Percentiles rank a stretch among this genome's conserved stretches.
Conservation (phyloP, 2,329 filamentous ascomycete genomes). For the Pyricularia sp. region DNA sequence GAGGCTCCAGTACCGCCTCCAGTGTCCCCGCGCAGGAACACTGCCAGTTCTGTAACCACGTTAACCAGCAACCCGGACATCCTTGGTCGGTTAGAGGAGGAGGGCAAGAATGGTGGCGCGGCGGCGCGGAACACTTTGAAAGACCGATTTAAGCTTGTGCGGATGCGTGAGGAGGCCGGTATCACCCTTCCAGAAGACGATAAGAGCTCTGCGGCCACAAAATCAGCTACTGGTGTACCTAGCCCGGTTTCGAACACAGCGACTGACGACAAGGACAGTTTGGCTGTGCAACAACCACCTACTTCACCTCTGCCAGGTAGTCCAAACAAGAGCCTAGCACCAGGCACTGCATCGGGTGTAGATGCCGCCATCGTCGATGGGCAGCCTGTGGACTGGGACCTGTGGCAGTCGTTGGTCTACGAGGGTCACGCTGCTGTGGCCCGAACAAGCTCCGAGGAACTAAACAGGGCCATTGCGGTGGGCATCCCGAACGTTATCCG, state of each 20-base stretch:
- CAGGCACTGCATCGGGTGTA: slow-evolving; percentile 77
- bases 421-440: slow-evolving; percentile 85
- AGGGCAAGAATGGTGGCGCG: slow-evolving; percentile 30
- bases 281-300: slow-evolving; percentile 20
- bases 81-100: slow-evolving; percentile 67
- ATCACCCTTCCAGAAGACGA: slow-evolving; percentile 46
- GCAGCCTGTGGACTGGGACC: slow-evolving; percentile 85
- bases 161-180: slow-evolving; percentile 64
- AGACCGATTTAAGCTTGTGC: slow-evolving; percentile 69
- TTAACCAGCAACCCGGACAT: slow-evolving; percentile 73
- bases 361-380: slow-evolving; percentile 58
- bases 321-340: slow-evolving; percentile 63
- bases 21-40: slow-evolving; percentile 54
- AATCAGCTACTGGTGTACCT: slow-evolving; percentile 7
- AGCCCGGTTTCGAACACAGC: slow-evolving; percentile 15
- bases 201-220: slow-evolving; percentile 16
- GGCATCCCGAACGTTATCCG: slow-evolving; percentile 92
- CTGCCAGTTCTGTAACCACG: slow-evolving; percentile 70
- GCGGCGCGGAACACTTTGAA: slow-evolving; percentile 54
- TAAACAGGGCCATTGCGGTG: slow-evolving; percentile 83
- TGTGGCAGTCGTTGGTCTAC: slow-evolving; percentile 95
- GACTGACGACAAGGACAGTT: slow-evolving; percentile 1
- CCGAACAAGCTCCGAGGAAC: slow-evolving; percentile 76
- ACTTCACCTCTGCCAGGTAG: slow-evolving; percentile 48
- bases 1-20: slow-evolving; percentile 46